A percentile compares a stretch with the other conserved stretches of the same genome.
phyloP scores from a whole-genome alignment of 2,329 filamentous ascomycete species.

The Talaromyces sp. region DNA sequence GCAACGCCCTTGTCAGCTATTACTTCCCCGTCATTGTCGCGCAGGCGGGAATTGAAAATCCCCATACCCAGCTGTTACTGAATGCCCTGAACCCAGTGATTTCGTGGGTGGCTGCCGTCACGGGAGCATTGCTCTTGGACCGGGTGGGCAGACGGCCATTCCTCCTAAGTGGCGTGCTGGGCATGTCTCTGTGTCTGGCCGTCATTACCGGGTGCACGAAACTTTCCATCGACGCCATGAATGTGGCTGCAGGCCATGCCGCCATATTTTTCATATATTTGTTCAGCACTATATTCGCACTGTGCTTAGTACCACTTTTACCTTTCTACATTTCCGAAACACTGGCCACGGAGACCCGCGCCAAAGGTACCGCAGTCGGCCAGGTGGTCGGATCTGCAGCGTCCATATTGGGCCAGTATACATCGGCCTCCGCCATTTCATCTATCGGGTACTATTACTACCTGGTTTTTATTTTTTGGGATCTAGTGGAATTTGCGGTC shows the following conservation, averaged over 20 bases:
- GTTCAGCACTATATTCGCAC: conserved; percentile 36
- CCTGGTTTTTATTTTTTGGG: conserved; percentile 10
- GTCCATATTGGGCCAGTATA: conserved; percentile 8
- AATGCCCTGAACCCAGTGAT: conserved; percentile 9
- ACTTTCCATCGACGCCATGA: conserved; percentile 3
- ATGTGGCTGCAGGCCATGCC: conserved; percentile 28
- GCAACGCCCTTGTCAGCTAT: conserved; percentile 9
- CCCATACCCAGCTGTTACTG: conserved; percentile 7
- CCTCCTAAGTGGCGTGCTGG: conserved; percentile 3
- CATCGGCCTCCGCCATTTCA: conserved; percentile 4
- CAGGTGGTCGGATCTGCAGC: conserved; percentile 7
- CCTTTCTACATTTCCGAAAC: conserved; percentile 9
- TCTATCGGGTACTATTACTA: conserved; percentile 10
- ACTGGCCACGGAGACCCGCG: conserved; percentile 6
- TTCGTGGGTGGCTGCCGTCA: conserved; percentile 4
- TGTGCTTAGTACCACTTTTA: conserved; percentile 16
- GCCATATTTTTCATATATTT: conserved; percentile 40
- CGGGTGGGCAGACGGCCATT: conserved; percentile 7
- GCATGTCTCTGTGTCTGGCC: conserved; percentile 11
- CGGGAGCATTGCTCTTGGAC: conserved; percentile 7
- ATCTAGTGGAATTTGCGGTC: conserved; percentile 7
- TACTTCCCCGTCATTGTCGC: conserved; percentile 10
- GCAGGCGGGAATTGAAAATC: conserved; percentile 4
- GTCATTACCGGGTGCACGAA: conserved; percentile 9
- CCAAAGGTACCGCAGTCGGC: conserved; percentile 8